Evolutionary conservation across 371 early-diverging fungal genomes (phyloP), one percentile per base, ranked within the genome.

Genomic region (Zopfochytrium polystomum): DNA sequence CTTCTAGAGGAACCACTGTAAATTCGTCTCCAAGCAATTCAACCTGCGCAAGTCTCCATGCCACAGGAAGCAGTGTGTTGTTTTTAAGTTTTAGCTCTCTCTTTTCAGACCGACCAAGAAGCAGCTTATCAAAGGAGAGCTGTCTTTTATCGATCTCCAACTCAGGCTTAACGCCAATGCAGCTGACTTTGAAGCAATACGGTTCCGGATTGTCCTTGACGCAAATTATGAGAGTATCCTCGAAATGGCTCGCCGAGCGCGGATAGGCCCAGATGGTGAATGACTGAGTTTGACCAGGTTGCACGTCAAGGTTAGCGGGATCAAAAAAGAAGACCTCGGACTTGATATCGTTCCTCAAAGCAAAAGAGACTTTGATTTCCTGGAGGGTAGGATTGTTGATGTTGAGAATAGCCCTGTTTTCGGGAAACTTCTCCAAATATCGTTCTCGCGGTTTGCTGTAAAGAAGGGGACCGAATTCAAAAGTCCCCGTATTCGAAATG

Each of bases 171-270:
- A 78, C 80, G 0, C 84, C 84, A 29, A 63, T 60, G 58, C 80
- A 77, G n/a, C 70, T 58, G 25, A 84, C 32, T 38, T 77, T 80
- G 66, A 61, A 77, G 6, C 25, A 38, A 46, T 70, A 73, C 1
- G 83, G 82, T 62, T 80, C 80, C 7, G 84, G 84, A 60, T 84
- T 84, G 63, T 84, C 84, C 62, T 77, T 82, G 30, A 82, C 68
- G 47, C 77, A 77, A 15, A 76, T 30, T 6, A 84, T 60, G 3
- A 84, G 47, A 3, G 55, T 55, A 51, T 84, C 84, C 46, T 84
- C 83, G 47, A 77, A 73, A 33, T 64, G 55, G 26, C 64, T 76
- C 18, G 66, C 61, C 3, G 60, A 56, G 22, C 75, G 42, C 11
- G 84, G 84, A 71, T 77, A 82, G 0, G 81, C 81, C 74, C 78